phyloP scores from a whole-genome alignment of 768 basidiomycete genomes.

The Leccinum disarticulatum region DNA sequence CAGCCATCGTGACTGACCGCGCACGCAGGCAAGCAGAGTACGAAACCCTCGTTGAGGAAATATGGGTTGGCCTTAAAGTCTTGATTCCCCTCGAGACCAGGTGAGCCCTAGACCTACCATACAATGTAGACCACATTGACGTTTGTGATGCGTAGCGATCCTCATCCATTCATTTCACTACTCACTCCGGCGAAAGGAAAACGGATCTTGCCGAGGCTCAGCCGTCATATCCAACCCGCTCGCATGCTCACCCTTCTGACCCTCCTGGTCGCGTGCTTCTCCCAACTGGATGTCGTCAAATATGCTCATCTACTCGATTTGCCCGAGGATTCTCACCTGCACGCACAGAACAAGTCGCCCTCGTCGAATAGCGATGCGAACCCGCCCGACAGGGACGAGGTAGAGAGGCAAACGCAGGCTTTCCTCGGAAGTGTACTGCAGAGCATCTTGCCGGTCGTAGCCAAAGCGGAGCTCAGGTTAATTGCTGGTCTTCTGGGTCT shows the following conservation, averaged over 20 bases:
- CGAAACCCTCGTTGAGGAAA: slow-evolving; percentile 55
- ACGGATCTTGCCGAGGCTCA: slow-evolving; percentile 83
- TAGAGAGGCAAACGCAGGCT: slow-evolving; percentile 87
- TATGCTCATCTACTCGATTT: slow-evolving; percentile 73
- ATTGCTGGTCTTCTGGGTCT: slow-evolving; percentile 86
- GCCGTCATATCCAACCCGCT: slow-evolving; percentile 75
- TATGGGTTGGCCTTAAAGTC: slow-evolving; percentile 85
- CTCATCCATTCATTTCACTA: slow-evolving; percentile 95
- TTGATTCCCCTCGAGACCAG: slow-evolving; percentile 93
- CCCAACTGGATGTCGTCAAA: slow-evolving; percentile 87
- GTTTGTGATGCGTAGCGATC: slow-evolving; percentile 53
- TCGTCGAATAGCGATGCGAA: slow-evolving; percentile 15
- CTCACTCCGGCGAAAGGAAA: slow-evolving; percentile 90
- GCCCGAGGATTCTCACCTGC: slow-evolving; percentile 51
- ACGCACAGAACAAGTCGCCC: slow-evolving; percentile 20
- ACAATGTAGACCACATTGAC: not conserved
- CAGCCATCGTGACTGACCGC: slow-evolving; percentile 4
- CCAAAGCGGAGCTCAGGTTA: slow-evolving; percentile 74
- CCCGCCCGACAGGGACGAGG: slow-evolving; percentile 54
- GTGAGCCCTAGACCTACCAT: slow-evolving; percentile 39
- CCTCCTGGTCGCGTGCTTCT: slow-evolving; percentile 91
- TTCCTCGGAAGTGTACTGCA: slow-evolving; percentile 87
- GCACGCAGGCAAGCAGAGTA: slow-evolving; percentile 57
- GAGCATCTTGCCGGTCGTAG: slow-evolving; percentile 80
- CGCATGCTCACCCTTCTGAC: slow-evolving; percentile 88